Conservation (phyloP, 1,139 yeast species). For the Sugiyamaella castrensis region DNA sequence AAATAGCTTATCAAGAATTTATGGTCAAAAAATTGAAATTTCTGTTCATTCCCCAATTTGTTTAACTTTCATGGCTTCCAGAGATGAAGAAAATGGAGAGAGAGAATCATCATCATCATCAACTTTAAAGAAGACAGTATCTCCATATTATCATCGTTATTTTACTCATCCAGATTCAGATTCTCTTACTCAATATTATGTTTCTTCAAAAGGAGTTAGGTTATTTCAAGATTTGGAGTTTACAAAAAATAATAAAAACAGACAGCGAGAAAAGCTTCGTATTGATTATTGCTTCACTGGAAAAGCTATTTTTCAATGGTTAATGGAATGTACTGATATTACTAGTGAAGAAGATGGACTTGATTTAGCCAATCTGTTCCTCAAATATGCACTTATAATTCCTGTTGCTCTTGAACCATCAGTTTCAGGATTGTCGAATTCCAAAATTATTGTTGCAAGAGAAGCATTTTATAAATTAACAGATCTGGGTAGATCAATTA, state of each 20-base stretch:
- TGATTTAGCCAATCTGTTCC: conserved; percentile 55
- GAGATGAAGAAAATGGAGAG: too few relatives aligned
- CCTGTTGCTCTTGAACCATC: conserved; percentile 21
- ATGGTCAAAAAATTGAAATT: conserved; percentile 5
- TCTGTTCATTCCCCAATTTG: conserved; percentile 5
- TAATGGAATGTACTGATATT: conserved; percentile 83
- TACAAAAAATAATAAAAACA: not conserved
- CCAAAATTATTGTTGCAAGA: conserved; percentile 33
- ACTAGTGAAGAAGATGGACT: conserved; percentile 58
- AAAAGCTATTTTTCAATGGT: conserved; percentile 79
- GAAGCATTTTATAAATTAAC: conserved; percentile 42
- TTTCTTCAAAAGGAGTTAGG: conserved; percentile 64
- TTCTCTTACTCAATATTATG: conserved; percentile 74
- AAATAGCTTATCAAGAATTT: conserved; percentile 5
- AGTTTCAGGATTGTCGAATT: conserved; percentile 1
- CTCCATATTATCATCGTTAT: conserved; percentile 74
- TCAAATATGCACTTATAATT: conserved; percentile 49
- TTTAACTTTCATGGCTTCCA: not conserved
- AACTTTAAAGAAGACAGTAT: conserved; percentile 36
- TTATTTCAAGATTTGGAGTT: conserved; percentile 44
- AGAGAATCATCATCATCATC: too few relatives aligned
- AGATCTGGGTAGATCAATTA: conserved; percentile 39
- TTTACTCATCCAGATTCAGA: conserved; percentile 90
- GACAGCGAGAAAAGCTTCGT: not conserved
- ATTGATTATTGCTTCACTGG: conserved; percentile 61